Base-by-base conservation (phyloP, 2,329 filamentous ascomycete genomes). In the Cephalotrichum gorgonifer region DNA sequence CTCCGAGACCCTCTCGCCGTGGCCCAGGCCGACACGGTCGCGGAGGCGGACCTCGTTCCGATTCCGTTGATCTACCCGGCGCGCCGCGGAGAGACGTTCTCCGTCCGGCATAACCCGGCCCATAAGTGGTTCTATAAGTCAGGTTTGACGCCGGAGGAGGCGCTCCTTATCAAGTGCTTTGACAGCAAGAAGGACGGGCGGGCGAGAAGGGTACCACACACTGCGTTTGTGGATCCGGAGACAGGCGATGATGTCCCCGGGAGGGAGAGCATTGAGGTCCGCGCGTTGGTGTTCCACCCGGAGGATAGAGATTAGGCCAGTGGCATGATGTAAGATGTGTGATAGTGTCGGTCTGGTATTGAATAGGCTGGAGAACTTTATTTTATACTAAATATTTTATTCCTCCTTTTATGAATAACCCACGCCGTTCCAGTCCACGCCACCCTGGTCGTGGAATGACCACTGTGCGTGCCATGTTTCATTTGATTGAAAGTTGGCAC, bases 191-290 rank as follows among this genome's bases (percentile, higher is more conserved):
- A 64, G 23, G 75, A 79, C 57, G 75, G 74, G 0, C 42, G 51
- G 30, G 47, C 47, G 9, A 49, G 47, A 23, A 60, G 72, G 25
- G 73, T 75, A 6, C 47, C 47, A n/a, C 47, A 49, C 33, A 43
- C 11, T 23, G 47, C 47, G 6, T 49, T 49, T 43, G 47, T 43
- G 38, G 47, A 49, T 17, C 47, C 47, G 14, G 65, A 61, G 9
- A 63, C 67, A 15, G 52, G 60, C 12, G 60, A 66, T 46, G 59
- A 65, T 44, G 61, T 64, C 20, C 67, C 74, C 12, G 62, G 73
- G 1, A 70, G 85, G 54, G 82, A 79, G 66, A 80, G 75, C 58
- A 78, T 81, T 51, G 78, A 81, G 61, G 64, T 81, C 2, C 59
- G 77, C 43, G 67, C 69, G 5, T 60, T 79, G 54, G 74, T 78